phyloP scores from a whole-genome alignment of 2,329 filamentous ascomycete genomes.

The Paecilomyces niveus region DNA sequence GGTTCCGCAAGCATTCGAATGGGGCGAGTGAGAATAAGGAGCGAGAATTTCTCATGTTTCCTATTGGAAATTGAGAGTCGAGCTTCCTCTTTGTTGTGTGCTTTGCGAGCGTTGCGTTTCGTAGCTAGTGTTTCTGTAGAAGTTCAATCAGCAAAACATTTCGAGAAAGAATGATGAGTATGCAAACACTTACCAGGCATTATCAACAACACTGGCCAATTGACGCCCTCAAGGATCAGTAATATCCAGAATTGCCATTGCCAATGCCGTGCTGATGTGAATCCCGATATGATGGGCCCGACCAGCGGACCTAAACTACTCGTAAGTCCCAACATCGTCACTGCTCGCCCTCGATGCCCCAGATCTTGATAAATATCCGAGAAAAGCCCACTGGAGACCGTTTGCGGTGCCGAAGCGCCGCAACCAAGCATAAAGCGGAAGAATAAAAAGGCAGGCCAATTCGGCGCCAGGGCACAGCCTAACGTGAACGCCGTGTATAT shows the following conservation, averaged over 20 bases:
- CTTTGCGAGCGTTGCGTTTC: background rate
- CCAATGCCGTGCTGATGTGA: conserved; percentile 23
- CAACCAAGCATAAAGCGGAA: conserved; percentile 32
- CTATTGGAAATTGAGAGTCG: background rate
- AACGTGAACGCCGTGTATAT: conserved; percentile 25
- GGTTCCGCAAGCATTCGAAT: conserved; percentile 65
- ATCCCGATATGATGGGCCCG: conserved; percentile 32
- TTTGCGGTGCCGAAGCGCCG: conserved; percentile 25
- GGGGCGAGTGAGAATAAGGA: conserved; percentile 51
- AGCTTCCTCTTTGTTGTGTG: conserved; percentile 25
- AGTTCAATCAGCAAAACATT: background rate
- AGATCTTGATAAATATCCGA: conserved; percentile 32
- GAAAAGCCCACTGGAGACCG: conserved; percentile 31
- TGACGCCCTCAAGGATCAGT: conserved; percentile 53
- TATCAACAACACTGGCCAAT: conserved; percentile 53
- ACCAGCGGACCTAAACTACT: conserved; percentile 20
- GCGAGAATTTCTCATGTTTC: background rate
- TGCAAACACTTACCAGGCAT: conserved; percentile 57
- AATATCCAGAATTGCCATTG: conserved; percentile 47
- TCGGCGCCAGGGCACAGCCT: conserved; percentile 29
- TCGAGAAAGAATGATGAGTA: conserved; percentile 41
- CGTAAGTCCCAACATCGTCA: conserved; percentile 6
- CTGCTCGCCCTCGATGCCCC: conserved; percentile 11
- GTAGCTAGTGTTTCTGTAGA: background rate
- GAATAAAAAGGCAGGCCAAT: conserved; percentile 23